These are phyloP conservation scores for Boletellus emodensis DNA, from an alignment of 768 basidiomycete species.

Conservation along the genomic window DNA sequence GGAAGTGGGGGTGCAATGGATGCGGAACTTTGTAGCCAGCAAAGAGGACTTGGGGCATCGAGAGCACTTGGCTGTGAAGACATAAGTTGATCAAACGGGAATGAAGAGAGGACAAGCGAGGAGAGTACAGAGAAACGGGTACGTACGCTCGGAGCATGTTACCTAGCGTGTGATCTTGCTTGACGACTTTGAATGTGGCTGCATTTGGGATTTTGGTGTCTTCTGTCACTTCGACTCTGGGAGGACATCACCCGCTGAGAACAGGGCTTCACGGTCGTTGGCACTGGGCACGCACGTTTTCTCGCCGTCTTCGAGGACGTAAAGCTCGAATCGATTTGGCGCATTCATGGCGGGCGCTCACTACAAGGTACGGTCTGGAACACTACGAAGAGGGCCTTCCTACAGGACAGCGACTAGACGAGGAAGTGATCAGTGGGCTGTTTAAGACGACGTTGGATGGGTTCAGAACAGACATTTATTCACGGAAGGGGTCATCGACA, in stretches of 20 bases:
- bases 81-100: slow-evolving; percentile 4
- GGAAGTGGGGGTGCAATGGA: slow-evolving; percentile 90
- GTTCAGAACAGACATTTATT: slow-evolving; percentile 52
- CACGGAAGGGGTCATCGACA: slow-evolving; percentile 58
- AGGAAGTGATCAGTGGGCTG: slow-evolving; percentile 10
- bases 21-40: slow-evolving; percentile 99
- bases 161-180: slow-evolving; percentile 96
- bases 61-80: slow-evolving; percentile 73
- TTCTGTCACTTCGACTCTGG: slow-evolving; percentile 86
- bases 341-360: slow-evolving; percentile 67
- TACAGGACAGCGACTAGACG: not conserved
- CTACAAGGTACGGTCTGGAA: not conserved
- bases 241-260: slow-evolving; percentile 4
- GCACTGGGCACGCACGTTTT: slow-evolving; percentile 64
- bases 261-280: not conserved
- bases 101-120: not conserved
- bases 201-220: slow-evolving; percentile 98
- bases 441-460: not conserved
- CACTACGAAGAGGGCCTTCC: not conserved
- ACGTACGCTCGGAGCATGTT: slow-evolving; percentile 95
- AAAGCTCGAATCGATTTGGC: slow-evolving; percentile 88
- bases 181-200: slow-evolving; percentile 88
- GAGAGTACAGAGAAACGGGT: slow-evolving; percentile 6
- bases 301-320: slow-evolving; percentile 90
- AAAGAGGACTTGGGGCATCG: slow-evolving; percentile 85